Base-by-base conservation (phyloP, 441 rosid species). In the Isatis lusitanica region DNA sequence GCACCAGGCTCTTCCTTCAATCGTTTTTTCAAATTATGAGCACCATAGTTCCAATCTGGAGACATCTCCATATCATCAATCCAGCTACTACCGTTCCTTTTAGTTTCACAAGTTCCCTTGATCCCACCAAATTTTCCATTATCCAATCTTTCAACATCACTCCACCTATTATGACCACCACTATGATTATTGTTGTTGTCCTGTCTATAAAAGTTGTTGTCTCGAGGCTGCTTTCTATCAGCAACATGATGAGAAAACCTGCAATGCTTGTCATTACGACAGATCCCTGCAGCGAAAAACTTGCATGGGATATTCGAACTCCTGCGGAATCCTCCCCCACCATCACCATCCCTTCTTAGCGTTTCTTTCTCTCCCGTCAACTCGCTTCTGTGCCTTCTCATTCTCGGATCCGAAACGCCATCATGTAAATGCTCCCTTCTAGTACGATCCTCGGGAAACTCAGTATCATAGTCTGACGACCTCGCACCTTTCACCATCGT, bases 11-110 rank as follows among this genome's bases (percentile, higher is more conserved):
- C 88, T 58, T 79, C 80, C 43, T 82, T 79, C 51, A 68, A 40
- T 8, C 73, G 57, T 48, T 66, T 80, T 62, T 82, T 81, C 33
- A 90, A 74, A 74, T 89, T 46, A 50, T 67, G 74, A 56, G 81
- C 78, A 58, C 83, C 77, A 70, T 76, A 84, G 66, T 93, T 81
- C 97, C 99, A 95, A 44, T 88, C 95, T 60, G 98, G 99, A 78
- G 97, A 91, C 97, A 88, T 93, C 70, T 91, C 93, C 82, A 82
- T 85, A 56, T 84, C 90, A 75, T 74, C 90, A 63, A 85, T 81
- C 87, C 87, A 85, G 76, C 81, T 80, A 69, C 84, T 86, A 35
- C 72, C 40, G 1, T 74, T 46, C 58, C 82, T 74, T 77, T 81
- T 84, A 36, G 83, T 61, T 43, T 85, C 90, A 58, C 82, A 55